Conservation (phyloP, 148 eudicot genomes). For the Tetragonia tetragonoides region DNA sequence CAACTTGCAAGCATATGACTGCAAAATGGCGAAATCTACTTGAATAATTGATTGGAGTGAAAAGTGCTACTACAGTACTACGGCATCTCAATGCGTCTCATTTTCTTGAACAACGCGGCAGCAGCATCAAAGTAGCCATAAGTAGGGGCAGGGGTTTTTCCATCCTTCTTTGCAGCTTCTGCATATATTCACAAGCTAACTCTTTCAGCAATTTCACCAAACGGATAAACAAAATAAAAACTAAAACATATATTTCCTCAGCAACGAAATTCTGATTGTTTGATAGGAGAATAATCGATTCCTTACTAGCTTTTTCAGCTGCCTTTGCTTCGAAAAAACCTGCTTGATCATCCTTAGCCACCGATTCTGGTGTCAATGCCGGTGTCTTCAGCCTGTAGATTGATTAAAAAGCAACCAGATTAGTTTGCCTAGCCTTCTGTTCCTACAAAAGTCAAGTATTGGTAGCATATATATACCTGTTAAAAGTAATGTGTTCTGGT, state of each 20-base stretch:
- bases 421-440: neutral
- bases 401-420: neutral
- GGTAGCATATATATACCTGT: neutral
- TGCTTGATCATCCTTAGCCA: neutral
- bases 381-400: neutral
- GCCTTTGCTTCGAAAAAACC: neutral
- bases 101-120: too few species aligned
- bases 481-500: constrained; percentile 2
- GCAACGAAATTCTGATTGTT: neutral
- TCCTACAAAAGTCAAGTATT: neutral
- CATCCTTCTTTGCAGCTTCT: neutral
- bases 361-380: too few species aligned
- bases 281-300: neutral
- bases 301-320: neutral
- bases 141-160: too few species aligned
- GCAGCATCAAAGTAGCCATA: too few species aligned
- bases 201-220: neutral
- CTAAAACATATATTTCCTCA: neutral
- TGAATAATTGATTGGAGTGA: too few species aligned
- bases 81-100: too few species aligned
- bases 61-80: too few species aligned
- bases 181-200: neutral
- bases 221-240: too few species aligned
- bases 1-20: too few species aligned
- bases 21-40: too few species aligned